These are phyloP conservation scores for Fragilaria radians DNA, from an alignment of 108 stramenopile species.

Conservation along the genomic window DNA sequence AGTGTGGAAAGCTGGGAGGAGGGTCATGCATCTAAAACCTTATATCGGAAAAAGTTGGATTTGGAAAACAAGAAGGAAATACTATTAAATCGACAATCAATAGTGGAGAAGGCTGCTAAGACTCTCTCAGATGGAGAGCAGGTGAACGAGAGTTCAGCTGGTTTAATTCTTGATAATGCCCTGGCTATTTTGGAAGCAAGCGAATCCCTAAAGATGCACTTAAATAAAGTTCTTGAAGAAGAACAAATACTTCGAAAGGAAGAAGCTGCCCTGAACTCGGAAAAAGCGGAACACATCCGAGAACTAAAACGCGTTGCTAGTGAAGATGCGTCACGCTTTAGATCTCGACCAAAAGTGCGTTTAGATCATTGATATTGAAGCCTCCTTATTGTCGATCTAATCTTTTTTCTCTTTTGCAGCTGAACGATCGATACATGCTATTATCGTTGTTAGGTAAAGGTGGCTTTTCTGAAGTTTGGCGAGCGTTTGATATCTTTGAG, in stretches of 20 bases:
- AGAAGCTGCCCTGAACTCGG: conserved; percentile 56
- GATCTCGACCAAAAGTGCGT: conserved; percentile 56
- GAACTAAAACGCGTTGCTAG: conserved; percentile 70
- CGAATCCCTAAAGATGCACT: conserved; percentile 63
- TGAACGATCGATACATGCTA: conserved; percentile 89
- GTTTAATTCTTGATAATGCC: conserved; percentile 14
- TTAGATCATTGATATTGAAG: neutral
- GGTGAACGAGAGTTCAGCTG: conserved; percentile 5
- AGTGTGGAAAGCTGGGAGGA: conserved; percentile 76
- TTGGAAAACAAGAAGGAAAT: conserved; percentile 30
- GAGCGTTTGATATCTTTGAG: conserved; percentile 83
- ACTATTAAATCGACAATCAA: conserved; percentile 24
- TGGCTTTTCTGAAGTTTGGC: conserved; percentile 99
- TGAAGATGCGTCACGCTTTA: conserved; percentile 78
- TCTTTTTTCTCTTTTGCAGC: conserved; percentile 17
- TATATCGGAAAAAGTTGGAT: conserved; percentile 34
- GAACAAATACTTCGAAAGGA: conserved; percentile 53
- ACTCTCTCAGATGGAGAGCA: conserved; percentile 2
- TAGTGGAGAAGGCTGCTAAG: neutral
- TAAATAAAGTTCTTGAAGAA: conserved; percentile 38
- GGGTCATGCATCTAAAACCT: conserved; percentile 50
- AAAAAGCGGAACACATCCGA: conserved; percentile 70
- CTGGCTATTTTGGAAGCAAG: conserved; percentile 39
- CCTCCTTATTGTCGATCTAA: neutral
- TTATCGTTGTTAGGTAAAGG: conserved; percentile 91